Base-by-base conservation (phyloP, 257 asterid genomes). In the Solanum pinnatisectum region DNA sequence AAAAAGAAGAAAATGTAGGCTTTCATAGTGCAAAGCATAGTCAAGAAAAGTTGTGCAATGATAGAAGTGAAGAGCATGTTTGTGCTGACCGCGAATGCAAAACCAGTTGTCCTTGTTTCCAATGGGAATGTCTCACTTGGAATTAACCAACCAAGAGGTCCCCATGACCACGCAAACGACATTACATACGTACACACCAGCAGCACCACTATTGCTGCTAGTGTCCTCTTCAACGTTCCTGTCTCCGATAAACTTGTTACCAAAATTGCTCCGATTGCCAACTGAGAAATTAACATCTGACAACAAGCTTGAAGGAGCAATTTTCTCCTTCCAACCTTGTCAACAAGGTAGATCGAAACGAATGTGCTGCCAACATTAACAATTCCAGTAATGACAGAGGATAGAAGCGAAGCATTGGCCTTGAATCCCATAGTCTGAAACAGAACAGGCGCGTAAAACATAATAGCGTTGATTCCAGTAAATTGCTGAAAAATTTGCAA, bases 141-240 rank as follows among this genome's bases (percentile, higher is more conserved):
- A 7, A 95, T 90, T 5, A 94, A 70, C 98, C 98, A 95, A 0
- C 98, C 96, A 71, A 95, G 90, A 0, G 98, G 98, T 0, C 98
- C 96, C 98, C 96, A 95, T 5, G 98, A 95, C 98, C 98, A 94
- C 2, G 98, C 96, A 36, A 95, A 95, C 6, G 94, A 79, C 96
- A 94, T 94, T 30, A 95, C 76, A 70, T 60, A 60, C 1, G 30
- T 23, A 60, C 30, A 60, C 27, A 60, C 70, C 0, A 60, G 13
- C 0, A 60, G 2, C 70, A 60, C 70, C 70, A 60, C 70, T 9
- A 60, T 1, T n/a, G 30, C 1, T 23, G 70, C 70, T 0, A 60
- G 70, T 60, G 30, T 60, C 27, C 27, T 60, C 30, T 60, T 60
- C 70, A 60, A 60, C 3, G 70, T 60, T 60, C 70, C 70, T 22